Conservation (phyloP, 2,329 filamentous ascomycete species). For the Zymoseptoria pseudotritici region DNA sequence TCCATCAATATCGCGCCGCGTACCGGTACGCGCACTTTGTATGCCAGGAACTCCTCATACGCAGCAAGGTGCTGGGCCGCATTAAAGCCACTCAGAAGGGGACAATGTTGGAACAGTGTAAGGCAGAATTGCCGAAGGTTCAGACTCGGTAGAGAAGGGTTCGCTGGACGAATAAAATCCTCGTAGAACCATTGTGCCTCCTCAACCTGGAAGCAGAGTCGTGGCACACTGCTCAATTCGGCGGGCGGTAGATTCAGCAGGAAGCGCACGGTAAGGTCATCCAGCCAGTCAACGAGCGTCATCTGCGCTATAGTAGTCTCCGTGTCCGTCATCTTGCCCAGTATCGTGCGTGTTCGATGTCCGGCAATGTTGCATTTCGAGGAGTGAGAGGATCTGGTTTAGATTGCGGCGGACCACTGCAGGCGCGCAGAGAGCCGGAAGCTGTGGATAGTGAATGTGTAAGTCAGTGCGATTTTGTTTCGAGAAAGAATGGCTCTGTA, state of each 20-base stretch:
- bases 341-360: conserved; percentile 35
- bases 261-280: conserved; percentile 96
- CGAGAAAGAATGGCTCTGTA: neutral
- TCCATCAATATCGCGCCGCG: conserved; percentile 91
- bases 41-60: conserved; percentile 85
- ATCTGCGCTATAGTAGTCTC: conserved; percentile 57
- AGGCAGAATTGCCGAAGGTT: conserved; percentile 78
- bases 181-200: conserved; percentile 99
- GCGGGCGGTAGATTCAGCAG: conserved; percentile 93
- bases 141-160: conserved; percentile 72
- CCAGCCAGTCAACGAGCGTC: conserved; percentile 90
- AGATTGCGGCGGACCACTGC: conserved; percentile 2
- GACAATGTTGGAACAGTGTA: conserved; percentile 89
- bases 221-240: conserved; percentile 80
- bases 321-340: conserved; percentile 24
- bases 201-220: conserved; percentile 97
- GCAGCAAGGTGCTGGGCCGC: conserved; percentile 70
- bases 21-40: conserved; percentile 91
- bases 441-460: neutral
- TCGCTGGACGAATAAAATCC: conserved; percentile 86
- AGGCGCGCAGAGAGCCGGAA: conserved; percentile 6
- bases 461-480: neutral
- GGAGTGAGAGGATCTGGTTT: neutral
- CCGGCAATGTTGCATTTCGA: conserved; percentile 16
- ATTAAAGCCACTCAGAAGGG: conserved; percentile 74